phyloP scores from a whole-genome alignment of 169 alveolate genomes.

The Cryptosporidium ubiquitum region DNA sequence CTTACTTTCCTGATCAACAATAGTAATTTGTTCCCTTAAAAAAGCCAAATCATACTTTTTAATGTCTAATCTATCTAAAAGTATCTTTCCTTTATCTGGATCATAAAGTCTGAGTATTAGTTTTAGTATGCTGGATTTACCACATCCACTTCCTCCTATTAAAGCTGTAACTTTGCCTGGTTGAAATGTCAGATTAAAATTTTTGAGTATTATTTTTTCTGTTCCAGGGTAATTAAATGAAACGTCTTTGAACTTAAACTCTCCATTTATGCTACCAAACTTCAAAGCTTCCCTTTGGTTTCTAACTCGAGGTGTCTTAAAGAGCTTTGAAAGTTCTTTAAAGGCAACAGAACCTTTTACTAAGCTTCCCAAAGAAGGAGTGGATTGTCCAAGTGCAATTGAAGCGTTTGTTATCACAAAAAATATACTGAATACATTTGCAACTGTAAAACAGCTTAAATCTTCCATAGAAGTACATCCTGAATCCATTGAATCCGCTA shows the following conservation, averaged over 20 bases:
- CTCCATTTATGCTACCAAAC: background rate
- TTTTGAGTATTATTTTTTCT: background rate
- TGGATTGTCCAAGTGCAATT: conserved; percentile 70
- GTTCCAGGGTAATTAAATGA: conserved; percentile 19
- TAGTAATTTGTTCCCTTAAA: conserved; percentile 79
- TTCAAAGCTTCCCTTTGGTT: conserved; percentile 12
- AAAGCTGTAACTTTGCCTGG: conserved; percentile 34
- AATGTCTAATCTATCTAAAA: conserved; percentile 74
- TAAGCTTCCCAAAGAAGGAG: conserved; percentile 70
- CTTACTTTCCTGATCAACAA: conserved; percentile 92
- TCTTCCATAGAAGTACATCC: conserved; percentile 35
- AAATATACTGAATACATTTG: conserved; percentile 63
- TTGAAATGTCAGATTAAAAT: conserved; percentile 18
- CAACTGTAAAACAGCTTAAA: conserved; percentile 61
- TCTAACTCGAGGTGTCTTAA: conserved; percentile 1
- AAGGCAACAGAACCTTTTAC: conserved; percentile 53
- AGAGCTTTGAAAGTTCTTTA: conserved; percentile 17
- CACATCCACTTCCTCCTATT: conserved; percentile 79
- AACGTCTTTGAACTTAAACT: conserved; percentile 30
- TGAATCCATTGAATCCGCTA: conserved; percentile 71
- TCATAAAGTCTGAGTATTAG: conserved; percentile 76
- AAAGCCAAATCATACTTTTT: conserved; percentile 80
- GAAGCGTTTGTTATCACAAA: conserved; percentile 69
- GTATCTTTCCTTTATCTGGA: conserved; percentile 45
- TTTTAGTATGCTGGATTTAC: conserved; percentile 78